Conservation (phyloP, 371 early-diverging fungal genomes). For the Catenaria anguillulae region DNA sequence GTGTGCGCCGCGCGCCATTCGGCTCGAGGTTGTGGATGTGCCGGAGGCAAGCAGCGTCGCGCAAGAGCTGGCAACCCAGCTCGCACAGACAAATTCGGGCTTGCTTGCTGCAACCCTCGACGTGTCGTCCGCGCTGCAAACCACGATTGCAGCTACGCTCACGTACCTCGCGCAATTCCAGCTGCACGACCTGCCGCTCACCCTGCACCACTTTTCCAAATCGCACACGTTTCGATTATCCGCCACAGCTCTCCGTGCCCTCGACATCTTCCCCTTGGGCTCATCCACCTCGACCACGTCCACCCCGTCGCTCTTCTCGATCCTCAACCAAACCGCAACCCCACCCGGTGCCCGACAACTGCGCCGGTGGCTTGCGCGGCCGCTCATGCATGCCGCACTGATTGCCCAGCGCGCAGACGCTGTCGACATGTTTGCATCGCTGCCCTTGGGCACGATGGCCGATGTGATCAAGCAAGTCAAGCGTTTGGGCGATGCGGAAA, state of each 20-base stretch:
- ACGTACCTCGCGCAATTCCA: neutral
- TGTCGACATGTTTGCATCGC: slow-evolving; percentile 18
- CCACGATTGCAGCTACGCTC: too few relatives aligned
- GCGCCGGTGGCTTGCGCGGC: slow-evolving; percentile 85
- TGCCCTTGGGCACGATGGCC: slow-evolving; percentile 52
- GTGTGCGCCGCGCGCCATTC: slow-evolving; percentile 15
- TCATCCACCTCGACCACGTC: neutral
- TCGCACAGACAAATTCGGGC: too few relatives aligned
- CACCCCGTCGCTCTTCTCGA: slow-evolving; percentile 40
- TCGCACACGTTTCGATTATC: neutral
- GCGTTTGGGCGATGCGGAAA: slow-evolving; percentile 79
- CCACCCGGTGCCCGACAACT: slow-evolving; percentile 77
- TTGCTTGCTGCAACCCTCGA: too few relatives aligned
- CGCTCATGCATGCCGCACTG: slow-evolving; percentile 46
- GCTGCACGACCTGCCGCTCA: neutral
- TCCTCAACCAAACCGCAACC: slow-evolving; percentile 71
- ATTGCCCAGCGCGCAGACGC: slow-evolving; percentile 63
- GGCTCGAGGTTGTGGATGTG: neutral
- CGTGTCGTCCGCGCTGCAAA: too few relatives aligned
- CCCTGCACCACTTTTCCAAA: neutral
- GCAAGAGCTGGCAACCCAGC: too few relatives aligned
- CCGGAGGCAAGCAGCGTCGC: neutral
- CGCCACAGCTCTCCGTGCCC: neutral
- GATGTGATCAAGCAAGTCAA: slow-evolving; percentile 12
- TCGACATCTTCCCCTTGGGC: neutral